A percentile compares a stretch with the other conserved stretches of the same genome.
Conservation (phyloP, 331 rosid genomes). For the Phaseolus coccineus region DNA sequence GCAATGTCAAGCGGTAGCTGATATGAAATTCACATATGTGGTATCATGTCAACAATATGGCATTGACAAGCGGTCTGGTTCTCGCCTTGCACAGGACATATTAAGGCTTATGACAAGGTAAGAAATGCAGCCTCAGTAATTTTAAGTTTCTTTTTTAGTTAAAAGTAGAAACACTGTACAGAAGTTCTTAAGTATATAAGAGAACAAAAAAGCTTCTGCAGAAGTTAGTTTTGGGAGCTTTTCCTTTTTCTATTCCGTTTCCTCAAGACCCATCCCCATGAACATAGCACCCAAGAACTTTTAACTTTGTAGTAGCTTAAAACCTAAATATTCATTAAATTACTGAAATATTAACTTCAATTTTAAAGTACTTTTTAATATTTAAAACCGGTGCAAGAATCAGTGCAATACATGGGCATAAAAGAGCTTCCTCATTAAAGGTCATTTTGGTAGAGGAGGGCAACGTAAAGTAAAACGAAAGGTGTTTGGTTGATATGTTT, state of each 20-base stretch:
- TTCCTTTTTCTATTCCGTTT: neutral
- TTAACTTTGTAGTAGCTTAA: neutral
- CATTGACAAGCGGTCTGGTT: slow-evolving; percentile 92
- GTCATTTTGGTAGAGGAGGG: too few species aligned
- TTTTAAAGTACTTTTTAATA: neutral
- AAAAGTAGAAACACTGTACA: neutral
- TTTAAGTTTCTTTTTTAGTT: neutral
- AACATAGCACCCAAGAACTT: neutral
- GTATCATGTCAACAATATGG: slow-evolving; percentile 97
- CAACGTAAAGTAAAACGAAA: too few species aligned
- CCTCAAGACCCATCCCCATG: neutral
- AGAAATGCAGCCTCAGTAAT: slow-evolving; percentile 28
- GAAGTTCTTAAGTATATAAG: neutral
- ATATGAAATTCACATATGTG: slow-evolving; percentile 92
- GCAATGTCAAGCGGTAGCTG: slow-evolving; percentile 97
- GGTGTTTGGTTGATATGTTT: slow-evolving; percentile 26
- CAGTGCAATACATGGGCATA: neutral
- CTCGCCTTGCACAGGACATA: slow-evolving; percentile 81
- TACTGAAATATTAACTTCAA: neutral
- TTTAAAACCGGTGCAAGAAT: neutral
- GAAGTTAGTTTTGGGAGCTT: neutral
- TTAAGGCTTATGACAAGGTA: slow-evolving; percentile 92
- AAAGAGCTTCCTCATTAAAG: neutral
- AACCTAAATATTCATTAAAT: neutral
- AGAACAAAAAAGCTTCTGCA: neutral